phyloP scores from a whole-genome alignment of 2,329 filamentous ascomycete genomes.

The Aspergillus carbonarius region DNA sequence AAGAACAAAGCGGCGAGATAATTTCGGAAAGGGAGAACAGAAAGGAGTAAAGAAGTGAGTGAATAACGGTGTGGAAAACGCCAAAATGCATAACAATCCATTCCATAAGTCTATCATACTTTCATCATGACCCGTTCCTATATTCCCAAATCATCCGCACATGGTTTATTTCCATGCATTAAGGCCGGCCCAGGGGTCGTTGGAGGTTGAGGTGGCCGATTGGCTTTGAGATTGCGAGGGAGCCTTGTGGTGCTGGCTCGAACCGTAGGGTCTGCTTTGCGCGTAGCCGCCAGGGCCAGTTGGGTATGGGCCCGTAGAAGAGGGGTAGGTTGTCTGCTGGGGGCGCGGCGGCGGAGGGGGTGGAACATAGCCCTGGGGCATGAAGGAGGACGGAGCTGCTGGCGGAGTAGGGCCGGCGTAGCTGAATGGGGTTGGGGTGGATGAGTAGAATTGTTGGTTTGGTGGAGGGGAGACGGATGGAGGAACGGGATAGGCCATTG shows the following conservation, averaged over 20 bases:
- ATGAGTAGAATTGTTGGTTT: conserved; percentile 40
- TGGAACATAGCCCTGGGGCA: conserved; percentile 65
- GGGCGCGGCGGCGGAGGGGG: conserved; percentile 67
- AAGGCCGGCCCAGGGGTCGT: conserved; percentile 69
- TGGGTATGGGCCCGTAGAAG: conserved; percentile 55
- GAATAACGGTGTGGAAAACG: not conserved
- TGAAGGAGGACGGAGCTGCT: conserved; percentile 43
- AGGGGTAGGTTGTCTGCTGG: conserved; percentile 48
- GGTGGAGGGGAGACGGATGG: conserved; percentile 45
- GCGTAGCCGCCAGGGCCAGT: conserved; percentile 58
- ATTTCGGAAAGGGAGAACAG: not conserved
- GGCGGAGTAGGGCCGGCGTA: conserved; percentile 36
- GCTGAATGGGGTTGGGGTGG: conserved; percentile 34
- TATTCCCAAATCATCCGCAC: not conserved
- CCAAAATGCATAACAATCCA: conserved; percentile 2
- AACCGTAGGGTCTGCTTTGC: conserved; percentile 44
- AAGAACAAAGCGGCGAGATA: not conserved
- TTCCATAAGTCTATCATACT: conserved; percentile 23
- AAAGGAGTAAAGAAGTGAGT: not conserved
- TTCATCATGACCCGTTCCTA: conserved; percentile 12
- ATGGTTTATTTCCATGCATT: conserved; percentile 64
- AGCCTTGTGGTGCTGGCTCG: conserved; percentile 37
- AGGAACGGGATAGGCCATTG: conserved; percentile 51
- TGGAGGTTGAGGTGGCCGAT: conserved; percentile 30
- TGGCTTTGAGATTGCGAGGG: conserved; percentile 39